Evolutionary conservation across 371 early-diverging fungal species (phyloP), one percentile per base, ranked within the genome.

Genomic region (Rhizopus arrhizus): DNA sequence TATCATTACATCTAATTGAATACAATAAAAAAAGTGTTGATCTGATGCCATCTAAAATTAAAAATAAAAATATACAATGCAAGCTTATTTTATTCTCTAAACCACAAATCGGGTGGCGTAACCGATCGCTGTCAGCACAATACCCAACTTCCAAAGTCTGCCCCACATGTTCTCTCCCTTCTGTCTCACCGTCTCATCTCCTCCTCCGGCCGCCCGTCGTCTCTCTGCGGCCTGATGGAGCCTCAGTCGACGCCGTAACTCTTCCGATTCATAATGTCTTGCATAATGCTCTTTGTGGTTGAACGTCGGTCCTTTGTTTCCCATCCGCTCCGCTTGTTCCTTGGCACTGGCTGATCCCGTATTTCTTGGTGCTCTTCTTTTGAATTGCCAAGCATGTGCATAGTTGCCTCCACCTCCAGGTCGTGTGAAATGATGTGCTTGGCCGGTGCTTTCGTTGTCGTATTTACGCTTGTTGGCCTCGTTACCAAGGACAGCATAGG

Each of bases 401-500:
- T 70, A 69, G 31, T 52, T 62, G 2, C 57, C 40, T 8, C 60
- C 52, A n/a, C 70, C 59, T 9, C 56, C 55, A 22, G 58, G 31
- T 51, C 59, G 56, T 3, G 69, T 58, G 29, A 53, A 66, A 36
- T n/a, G 46, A 10, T 53, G 45, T 46, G 58, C 46, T 56, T 50
- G 40, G 45, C 7, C 33, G 12, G 12, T 43, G 11, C 40, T 36
- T 3, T 74, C 73, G 22, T 76, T 71, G 71, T 96, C 97, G 67
- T 96, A 95, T 35, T 89, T 86, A n/a, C 76, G 74, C 41, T 95
- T 76, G 47, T 75, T 86, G 2, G 74, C 71, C 22, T 89, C 94
- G 68, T 92, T 84, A 35, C 87, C 81, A 12, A 96, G 78, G 0
- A 88, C 69, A 4, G 91, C 87, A 80, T 96, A 95, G 0, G 97